Evolutionary conservation across 1,139 yeast species (phyloP).

Genomic region (Candida sp.): DNA sequence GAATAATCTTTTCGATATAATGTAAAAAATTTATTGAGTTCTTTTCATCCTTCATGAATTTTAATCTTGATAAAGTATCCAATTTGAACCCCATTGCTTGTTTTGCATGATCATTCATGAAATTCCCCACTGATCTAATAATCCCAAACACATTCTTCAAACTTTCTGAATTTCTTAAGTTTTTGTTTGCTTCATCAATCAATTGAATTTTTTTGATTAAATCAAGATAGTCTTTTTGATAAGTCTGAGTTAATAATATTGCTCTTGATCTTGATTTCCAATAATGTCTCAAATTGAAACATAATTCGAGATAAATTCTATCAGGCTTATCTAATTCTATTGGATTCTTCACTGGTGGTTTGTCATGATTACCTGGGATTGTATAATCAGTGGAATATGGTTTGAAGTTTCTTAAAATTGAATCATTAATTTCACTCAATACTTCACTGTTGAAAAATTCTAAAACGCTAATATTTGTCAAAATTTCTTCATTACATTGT

Average conservation of each 20-base stretch:
- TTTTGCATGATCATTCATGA: slow-evolving; percentile 82
- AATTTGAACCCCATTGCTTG: slow-evolving; percentile 83
- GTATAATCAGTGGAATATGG: slow-evolving; percentile 66
- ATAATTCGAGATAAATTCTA: slow-evolving; percentile 70
- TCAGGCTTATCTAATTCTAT: slow-evolving; percentile 76
- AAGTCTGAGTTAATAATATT: slow-evolving; percentile 61
- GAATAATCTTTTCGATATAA: slow-evolving; percentile 76
- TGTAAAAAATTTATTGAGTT: slow-evolving; percentile 82
- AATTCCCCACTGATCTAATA: slow-evolving; percentile 85
- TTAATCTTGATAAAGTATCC: slow-evolving; percentile 77
- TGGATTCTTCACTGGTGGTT: slow-evolving; percentile 55
- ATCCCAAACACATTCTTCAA: slow-evolving; percentile 69
- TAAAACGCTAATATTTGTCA: slow-evolving; percentile 66
- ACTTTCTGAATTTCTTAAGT: slow-evolving; percentile 60
- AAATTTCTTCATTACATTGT: slow-evolving; percentile 66
- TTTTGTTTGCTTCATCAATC: slow-evolving; percentile 64
- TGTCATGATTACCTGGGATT: slow-evolving; percentile 14
- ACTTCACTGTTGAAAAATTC: slow-evolving; percentile 81
- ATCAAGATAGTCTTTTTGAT: slow-evolving; percentile 72
- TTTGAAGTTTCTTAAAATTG: slow-evolving; percentile 59
- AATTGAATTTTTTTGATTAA: slow-evolving; percentile 58
- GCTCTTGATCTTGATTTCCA: slow-evolving; percentile 90
- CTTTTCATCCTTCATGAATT: slow-evolving; percentile 79
- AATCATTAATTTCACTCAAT: slow-evolving; percentile 67
- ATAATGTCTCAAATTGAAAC: slow-evolving; percentile 73